These are phyloP conservation scores for Hanseniaspora pseudoguilliermondii DNA, from an alignment of 805 yeast species.

Conservation along the genomic window DNA sequence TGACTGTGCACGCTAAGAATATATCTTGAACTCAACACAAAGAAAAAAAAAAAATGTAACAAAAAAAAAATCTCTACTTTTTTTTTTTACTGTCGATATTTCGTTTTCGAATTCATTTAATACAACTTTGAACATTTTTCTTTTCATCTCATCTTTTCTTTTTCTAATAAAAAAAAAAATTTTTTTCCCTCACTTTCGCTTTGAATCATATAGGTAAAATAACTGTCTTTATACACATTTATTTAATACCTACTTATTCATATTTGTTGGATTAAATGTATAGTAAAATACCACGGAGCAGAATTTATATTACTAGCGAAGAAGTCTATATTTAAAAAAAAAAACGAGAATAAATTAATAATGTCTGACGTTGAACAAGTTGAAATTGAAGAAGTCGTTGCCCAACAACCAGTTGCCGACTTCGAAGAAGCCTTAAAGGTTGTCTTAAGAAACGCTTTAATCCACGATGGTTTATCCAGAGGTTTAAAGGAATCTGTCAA, in stretches of 20 bases:
- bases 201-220: too few species aligned
- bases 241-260: too few species aligned
- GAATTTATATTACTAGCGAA: constrained; percentile 43
- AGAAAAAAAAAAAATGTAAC: too few species aligned
- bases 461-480: constrained; percentile 99
- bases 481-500: constrained; percentile 99
- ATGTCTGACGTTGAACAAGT: constrained; percentile 87
- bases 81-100: too few species aligned
- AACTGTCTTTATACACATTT: too few species aligned
- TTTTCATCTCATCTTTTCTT: too few species aligned
- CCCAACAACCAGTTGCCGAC: constrained; percentile 78
- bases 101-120: too few species aligned
- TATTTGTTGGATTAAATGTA: too few species aligned
- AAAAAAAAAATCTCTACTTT: too few species aligned
- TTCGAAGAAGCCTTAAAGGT: constrained; percentile 97
- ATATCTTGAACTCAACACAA: too few species aligned
- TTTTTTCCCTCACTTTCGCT: background rate
- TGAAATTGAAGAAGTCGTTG: constrained; percentile 66
- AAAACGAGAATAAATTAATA: constrained; percentile 23
- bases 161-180: background rate
- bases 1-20: too few species aligned
- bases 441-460: constrained; percentile 93
- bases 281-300: constrained; percentile 43
- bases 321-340: constrained; percentile 42
- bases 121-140: too few species aligned